Conservation (phyloP, 2,329 filamentous ascomycete species). For the Bipolaris gigantea region DNA sequence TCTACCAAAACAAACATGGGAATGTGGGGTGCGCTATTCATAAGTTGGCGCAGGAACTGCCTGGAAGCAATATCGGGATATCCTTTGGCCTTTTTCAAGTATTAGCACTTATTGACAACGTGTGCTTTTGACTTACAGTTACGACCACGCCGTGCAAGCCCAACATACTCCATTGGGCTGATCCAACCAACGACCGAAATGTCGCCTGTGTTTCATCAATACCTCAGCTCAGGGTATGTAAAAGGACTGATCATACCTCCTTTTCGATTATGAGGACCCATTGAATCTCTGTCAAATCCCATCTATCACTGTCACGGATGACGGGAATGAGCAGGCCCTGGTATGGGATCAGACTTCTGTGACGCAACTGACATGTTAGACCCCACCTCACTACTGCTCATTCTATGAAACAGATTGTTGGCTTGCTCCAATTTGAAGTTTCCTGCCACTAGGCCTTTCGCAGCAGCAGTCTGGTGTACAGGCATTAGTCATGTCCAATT, state of each 20-base stretch:
- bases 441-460: slow-evolving; percentile 72
- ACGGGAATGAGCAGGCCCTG: slow-evolving; percentile 67
- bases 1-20: slow-evolving; percentile 69
- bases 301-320: slow-evolving; percentile 51
- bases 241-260: slow-evolving; percentile 56
- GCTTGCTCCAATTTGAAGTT: slow-evolving; percentile 53
- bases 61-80: slow-evolving; percentile 76
- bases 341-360: not conserved
- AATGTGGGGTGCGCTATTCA: slow-evolving; percentile 43
- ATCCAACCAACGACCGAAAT: slow-evolving; percentile 67
- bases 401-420: slow-evolving; percentile 50
- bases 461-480: slow-evolving; percentile 63
- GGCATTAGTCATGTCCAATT: slow-evolving; percentile 18
- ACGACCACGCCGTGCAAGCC: slow-evolving; percentile 65
- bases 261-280: slow-evolving; percentile 81
- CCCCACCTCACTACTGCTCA: slow-evolving; percentile 47
- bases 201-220: slow-evolving; percentile 61
- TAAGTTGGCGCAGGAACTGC: slow-evolving; percentile 58
- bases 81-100: slow-evolving; percentile 68
- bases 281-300: slow-evolving; percentile 55
- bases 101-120: slow-evolving; percentile 9
- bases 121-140: slow-evolving; percentile 55
- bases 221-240: not conserved
- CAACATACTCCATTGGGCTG: slow-evolving; percentile 56
- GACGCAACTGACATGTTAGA: not conserved